A percentile compares a stretch with the other conserved stretches of the same genome.
These are phyloP conservation scores for Lasiodiplodia hormozganensis DNA, from an alignment of 2,329 filamentous ascomycete species.

Conservation along the genomic window DNA sequence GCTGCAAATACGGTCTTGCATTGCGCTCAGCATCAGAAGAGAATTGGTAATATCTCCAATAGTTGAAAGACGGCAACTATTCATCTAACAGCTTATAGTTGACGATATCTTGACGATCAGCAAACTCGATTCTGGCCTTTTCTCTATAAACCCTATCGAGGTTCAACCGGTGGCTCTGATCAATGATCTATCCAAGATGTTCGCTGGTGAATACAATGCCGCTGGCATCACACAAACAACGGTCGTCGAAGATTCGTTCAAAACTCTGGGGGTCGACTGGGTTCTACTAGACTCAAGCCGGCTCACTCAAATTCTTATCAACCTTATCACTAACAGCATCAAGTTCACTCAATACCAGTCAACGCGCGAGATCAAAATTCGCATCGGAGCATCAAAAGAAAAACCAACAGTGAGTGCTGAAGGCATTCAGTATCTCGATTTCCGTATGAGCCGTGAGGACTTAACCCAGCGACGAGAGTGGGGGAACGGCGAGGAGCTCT, in stretches of 20 bases:
- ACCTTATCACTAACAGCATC: slow-evolving; percentile 42
- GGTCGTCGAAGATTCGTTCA: slow-evolving; percentile 30
- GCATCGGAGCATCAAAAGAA: slow-evolving; percentile 38
- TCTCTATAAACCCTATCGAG: slow-evolving; percentile 35
- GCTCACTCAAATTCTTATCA: slow-evolving; percentile 38
- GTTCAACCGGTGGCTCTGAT: slow-evolving; percentile 33
- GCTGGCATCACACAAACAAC: slow-evolving; percentile 31
- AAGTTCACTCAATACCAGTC: slow-evolving; percentile 39
- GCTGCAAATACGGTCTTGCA: slow-evolving; percentile 39
- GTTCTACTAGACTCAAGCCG: slow-evolving; percentile 32
- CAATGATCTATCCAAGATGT: slow-evolving; percentile 36
- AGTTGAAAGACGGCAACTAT: background rate
- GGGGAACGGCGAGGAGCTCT: slow-evolving; percentile 39
- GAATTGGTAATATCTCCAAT: slow-evolving; percentile 33
- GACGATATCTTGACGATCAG: slow-evolving; percentile 31
- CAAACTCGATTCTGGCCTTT: slow-evolving; percentile 35
- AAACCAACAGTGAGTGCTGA: slow-evolving; percentile 18
- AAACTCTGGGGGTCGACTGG: slow-evolving; percentile 31
- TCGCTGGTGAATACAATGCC: slow-evolving; percentile 35
- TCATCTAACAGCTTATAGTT: slow-evolving; percentile 7
- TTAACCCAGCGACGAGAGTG: slow-evolving; percentile 35
- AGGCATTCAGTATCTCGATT: slow-evolving; percentile 26
- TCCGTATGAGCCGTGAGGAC: slow-evolving; percentile 24
- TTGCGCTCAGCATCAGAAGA: slow-evolving; percentile 46
- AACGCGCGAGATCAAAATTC: slow-evolving; percentile 42